Percentiles rank a stretch among this genome's conserved stretches.
phyloP scores from a whole-genome alignment of 1,284 basidiomycete genomes.

The Puccinia hordei region DNA sequence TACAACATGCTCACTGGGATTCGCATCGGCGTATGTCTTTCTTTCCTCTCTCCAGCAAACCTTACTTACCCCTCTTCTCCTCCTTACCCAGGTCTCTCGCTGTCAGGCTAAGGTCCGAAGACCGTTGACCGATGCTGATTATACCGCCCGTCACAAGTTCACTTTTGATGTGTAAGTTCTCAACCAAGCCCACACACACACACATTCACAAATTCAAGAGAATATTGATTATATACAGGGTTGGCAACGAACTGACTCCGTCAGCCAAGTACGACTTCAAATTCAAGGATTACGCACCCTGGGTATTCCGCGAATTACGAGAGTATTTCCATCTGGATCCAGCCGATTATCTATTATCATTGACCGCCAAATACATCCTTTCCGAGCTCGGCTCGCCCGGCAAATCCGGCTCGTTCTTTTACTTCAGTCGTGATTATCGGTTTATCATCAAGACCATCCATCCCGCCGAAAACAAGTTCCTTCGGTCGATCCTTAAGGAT shows the following conservation, averaged over 20 bases:
- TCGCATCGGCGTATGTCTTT: conserved; percentile 77
- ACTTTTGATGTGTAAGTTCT: conserved; percentile 87
- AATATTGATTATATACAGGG: conserved; percentile 62
- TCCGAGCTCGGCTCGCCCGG: conserved; percentile 98
- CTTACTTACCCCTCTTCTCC: neutral
- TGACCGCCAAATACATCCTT: conserved; percentile 96
- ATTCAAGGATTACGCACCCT: conserved; percentile 98
- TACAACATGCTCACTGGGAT: conserved; percentile 99
- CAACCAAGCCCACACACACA: neutral
- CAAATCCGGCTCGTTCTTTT: conserved; percentile 98
- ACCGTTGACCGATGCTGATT: conserved; percentile 81
- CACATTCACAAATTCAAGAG: neutral
- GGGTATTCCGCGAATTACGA: conserved; percentile 92
- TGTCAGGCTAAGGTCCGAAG: conserved; percentile 93
- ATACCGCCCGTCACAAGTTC: conserved; percentile 85
- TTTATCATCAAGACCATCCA: conserved; percentile 99
- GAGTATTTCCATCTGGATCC: conserved; percentile 95
- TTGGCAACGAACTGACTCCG: conserved; percentile 95
- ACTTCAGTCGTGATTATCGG: conserved; percentile 96
- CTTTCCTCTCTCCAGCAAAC: neutral
- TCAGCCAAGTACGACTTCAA: conserved; percentile 97
- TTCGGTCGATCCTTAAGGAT: conserved; percentile 77
- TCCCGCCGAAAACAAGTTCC: conserved; percentile 89
- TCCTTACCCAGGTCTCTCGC: conserved; percentile 73
- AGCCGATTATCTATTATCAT: conserved; percentile 91